A percentile compares a stretch with the other conserved stretches of the same genome.
phyloP scores from a whole-genome alignment of 495 filamentous ascomycete species.

The Tuber brumale region DNA sequence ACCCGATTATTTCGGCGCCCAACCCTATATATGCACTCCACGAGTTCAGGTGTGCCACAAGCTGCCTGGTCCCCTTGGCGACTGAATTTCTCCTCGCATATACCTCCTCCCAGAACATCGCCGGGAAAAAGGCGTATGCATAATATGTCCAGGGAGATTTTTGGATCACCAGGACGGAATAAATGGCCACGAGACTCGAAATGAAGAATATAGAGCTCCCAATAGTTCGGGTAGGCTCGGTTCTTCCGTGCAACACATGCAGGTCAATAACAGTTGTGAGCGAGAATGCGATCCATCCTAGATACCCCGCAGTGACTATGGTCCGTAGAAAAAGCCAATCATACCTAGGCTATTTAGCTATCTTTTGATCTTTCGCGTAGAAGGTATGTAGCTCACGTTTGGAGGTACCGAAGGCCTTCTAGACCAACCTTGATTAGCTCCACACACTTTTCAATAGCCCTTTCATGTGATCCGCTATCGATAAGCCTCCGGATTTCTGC shows the following conservation, averaged over 20 bases:
- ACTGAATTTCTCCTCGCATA: slow-evolving; percentile 70
- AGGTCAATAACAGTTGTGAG: slow-evolving; percentile 85
- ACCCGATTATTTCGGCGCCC: slow-evolving; percentile 56
- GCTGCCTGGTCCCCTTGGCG: slow-evolving; percentile 56
- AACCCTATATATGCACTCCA: slow-evolving; percentile 52
- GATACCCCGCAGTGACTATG: slow-evolving; percentile 86
- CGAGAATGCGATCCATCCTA: slow-evolving; percentile 95
- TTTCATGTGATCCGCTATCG: slow-evolving; percentile 57
- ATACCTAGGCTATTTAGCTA: slow-evolving; percentile 45
- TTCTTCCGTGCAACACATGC: slow-evolving; percentile 71
- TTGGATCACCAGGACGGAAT: slow-evolving; percentile 70
- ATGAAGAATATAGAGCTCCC: slow-evolving; percentile 62
- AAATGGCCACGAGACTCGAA: slow-evolving; percentile 66
- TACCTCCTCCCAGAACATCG: slow-evolving; percentile 95
- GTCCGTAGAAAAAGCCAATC: slow-evolving; percentile 97
- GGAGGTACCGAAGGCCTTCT: slow-evolving; percentile 83
- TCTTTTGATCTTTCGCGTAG: not conserved
- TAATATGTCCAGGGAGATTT: slow-evolving; percentile 81
- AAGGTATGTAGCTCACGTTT: slow-evolving; percentile 53
- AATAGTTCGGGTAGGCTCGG: slow-evolving; percentile 58
- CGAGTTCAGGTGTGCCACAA: slow-evolving; percentile 63
- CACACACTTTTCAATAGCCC: slow-evolving; percentile 68
- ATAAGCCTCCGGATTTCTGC: slow-evolving; percentile 62
- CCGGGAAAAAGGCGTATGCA: slow-evolving; percentile 83
- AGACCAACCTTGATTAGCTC: slow-evolving; percentile 70